phyloP scores from a whole-genome alignment of 495 filamentous ascomycete species.

The Trypethelium eluteriae region DNA sequence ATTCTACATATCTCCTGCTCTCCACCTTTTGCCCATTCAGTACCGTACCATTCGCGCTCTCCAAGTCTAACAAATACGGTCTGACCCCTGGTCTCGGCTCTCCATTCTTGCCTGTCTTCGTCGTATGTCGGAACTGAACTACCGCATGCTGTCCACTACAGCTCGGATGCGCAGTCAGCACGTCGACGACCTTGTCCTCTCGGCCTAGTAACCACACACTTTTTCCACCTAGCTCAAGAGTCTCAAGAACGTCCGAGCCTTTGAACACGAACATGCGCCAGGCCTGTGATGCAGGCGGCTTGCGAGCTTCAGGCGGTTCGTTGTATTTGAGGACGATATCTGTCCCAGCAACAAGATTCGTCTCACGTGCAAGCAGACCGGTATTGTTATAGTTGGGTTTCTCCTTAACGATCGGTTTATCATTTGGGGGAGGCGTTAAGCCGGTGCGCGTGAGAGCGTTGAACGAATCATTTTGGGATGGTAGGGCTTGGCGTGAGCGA shows the following conservation, averaged over 20 bases:
- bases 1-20: slow-evolving; percentile 70
- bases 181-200: slow-evolving; percentile 70
- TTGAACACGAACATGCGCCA: slow-evolving; percentile 97
- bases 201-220: slow-evolving; percentile 89
- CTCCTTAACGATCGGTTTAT: slow-evolving; percentile 49
- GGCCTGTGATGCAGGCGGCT: slow-evolving; percentile 64
- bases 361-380: slow-evolving; percentile 77
- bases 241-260: slow-evolving; percentile 66
- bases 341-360: slow-evolving; percentile 66
- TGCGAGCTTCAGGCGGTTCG: slow-evolving; percentile 87
- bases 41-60: slow-evolving; percentile 84
- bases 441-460: slow-evolving; percentile 18
- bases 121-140: slow-evolving; percentile 80
- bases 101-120: slow-evolving; percentile 77
- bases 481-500: slow-evolving; percentile 27
- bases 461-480: slow-evolving; percentile 35
- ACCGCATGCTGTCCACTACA: slow-evolving; percentile 92
- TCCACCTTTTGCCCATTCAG: slow-evolving; percentile 71
- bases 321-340: slow-evolving; percentile 85
- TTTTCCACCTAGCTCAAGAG: slow-evolving; percentile 62
- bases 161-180: slow-evolving; percentile 81
- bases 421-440: slow-evolving; percentile 10
- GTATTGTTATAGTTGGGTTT: slow-evolving; percentile 80
- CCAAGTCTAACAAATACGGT: slow-evolving; percentile 87
- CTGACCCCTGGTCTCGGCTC: slow-evolving; percentile 73